Evolutionary conservation across 805 yeast genomes (phyloP), one percentile per base, ranked within the genome.

Genomic region (Metahyphopichia silvanorum): DNA sequence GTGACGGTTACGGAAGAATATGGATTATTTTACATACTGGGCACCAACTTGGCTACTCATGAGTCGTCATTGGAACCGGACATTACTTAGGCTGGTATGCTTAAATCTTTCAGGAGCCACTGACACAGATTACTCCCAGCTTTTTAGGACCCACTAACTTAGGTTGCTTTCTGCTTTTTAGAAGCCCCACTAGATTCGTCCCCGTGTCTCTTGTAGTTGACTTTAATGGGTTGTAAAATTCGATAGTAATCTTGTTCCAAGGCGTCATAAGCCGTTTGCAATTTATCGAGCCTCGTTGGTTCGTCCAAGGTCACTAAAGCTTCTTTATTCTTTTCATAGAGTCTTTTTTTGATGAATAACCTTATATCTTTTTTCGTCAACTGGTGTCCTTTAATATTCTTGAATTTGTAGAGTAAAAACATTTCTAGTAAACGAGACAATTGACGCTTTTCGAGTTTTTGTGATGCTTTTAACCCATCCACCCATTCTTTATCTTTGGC

Each of bases 251-350:
- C 96, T 29, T 76, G 81, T 34, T 76, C 79, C 32, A 89, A 62
- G 20, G 79, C 61, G 40, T 72, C 72, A 45, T 78, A 86, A 0
- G 96, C 91, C 8, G 80, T 77, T 32, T 85, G 86, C 23, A 87
- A 65, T 46, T 85, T 85, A 46, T 82, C 86, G 39, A 70, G 71
- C 39, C 76, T 67, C n/a, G 78, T 77, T 1, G 75, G 66, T n/a
- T 60, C 67, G 26, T 82, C 87, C 51, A 87, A 60, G 4, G 77
- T 83, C 21, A 57, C 60, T 34, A 93, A 66, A 0, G 87, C 88
- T 35, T 89, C 97, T 46, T 69, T 76, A 60, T 93, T 93, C 51
- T 86, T 85, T 35, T 76, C 70, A 51, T 70, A 91, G 16, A 93
- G 60, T 37, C 98, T 70, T 47, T 67, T 73, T 56, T 89, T 91